These are phyloP conservation scores for Fonsecaea pugnacius DNA, from an alignment of 2,329 filamentous ascomycete genomes.

Conservation along the genomic window DNA sequence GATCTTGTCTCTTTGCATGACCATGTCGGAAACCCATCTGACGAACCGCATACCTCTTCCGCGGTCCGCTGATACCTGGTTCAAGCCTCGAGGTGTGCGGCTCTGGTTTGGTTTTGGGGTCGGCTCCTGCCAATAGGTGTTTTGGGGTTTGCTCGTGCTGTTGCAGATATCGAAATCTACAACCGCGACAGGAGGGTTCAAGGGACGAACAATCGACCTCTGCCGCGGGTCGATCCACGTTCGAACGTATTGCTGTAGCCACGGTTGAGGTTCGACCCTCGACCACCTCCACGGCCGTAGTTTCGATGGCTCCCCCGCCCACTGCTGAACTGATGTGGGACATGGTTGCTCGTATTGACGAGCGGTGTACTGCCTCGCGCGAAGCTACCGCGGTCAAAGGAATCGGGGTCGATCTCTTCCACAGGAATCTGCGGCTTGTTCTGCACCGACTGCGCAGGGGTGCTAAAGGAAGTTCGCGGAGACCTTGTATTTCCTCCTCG, in stretches of 20 bases:
- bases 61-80: not conserved
- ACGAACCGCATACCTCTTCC: not conserved
- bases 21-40: constrained; percentile 1
- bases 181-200: constrained; percentile 19
- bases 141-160: constrained; percentile 18
- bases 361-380: constrained; percentile 37
- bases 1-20: constrained; percentile 3
- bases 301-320: constrained; percentile 25
- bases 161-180: constrained; percentile 14
- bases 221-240: constrained; percentile 36
- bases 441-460: constrained; percentile 18
- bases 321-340: constrained; percentile 20
- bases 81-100: constrained; percentile 1
- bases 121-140: constrained; percentile 14
- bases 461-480: constrained; percentile 33
- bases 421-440: constrained; percentile 48
- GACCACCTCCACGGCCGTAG: constrained; percentile 22
- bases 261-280: constrained; percentile 27
- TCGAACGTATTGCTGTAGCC: constrained; percentile 32
- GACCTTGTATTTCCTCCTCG: constrained; percentile 24
- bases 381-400: constrained; percentile 48
- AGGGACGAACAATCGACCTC: constrained; percentile 39
- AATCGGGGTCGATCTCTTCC: constrained; percentile 54
- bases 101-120: not conserved
- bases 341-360: constrained; percentile 32